Base-by-base conservation (phyloP, 345 rosid species). In the Boechera retrofracta region DNA sequence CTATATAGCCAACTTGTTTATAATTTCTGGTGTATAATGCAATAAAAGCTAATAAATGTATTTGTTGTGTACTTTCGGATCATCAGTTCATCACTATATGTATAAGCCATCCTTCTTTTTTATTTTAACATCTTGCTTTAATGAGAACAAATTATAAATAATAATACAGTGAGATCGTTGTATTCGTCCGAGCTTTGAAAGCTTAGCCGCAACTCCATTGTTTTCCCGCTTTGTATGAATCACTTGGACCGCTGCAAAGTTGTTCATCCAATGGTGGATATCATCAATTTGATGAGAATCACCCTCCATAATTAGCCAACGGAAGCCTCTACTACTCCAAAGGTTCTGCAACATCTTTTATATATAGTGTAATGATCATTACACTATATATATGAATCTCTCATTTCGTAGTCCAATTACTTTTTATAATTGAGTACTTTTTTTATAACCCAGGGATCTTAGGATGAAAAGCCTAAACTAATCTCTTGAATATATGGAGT, bases 41-140 rank as follows among this genome's bases (percentile, higher is more conserved):
- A 52, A 18, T 32, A 31, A 16, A 45, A 26, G 2, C 36, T 67
- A 75, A 58, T 75, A 67, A 67, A 67, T 57, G 67, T 49, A 67
- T n/a, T 57, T 67, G 26, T 67, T 67, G 67, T 12, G 44, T 48
- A 26, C 21, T 11, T 57, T 47, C 29, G 5, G 6, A 74, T 74
- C 38, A 64, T 64, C 6, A 21, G 24, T 21, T 21, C 24, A 21
- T 63, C 7, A 64, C 11, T 57, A 55, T 39, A 55, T 65, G 31
- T 16, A 4, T 32, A 18, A n/a, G 18, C 38, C 61, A 67, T 11
- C 4, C 16, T 11, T 33, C 0, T 33, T 21, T 18, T 3, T 68
- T 35, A 49, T 31, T 0, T 10, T 38, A 32, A 31, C 48, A 12
- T 44, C 48, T 44, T 44, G 48, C 5, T 33, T 33, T 33, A 32